Evolutionary conservation across 1,284 basidiomycete species (phyloP).

Genomic region (Malassezia yamatoensis): DNA sequence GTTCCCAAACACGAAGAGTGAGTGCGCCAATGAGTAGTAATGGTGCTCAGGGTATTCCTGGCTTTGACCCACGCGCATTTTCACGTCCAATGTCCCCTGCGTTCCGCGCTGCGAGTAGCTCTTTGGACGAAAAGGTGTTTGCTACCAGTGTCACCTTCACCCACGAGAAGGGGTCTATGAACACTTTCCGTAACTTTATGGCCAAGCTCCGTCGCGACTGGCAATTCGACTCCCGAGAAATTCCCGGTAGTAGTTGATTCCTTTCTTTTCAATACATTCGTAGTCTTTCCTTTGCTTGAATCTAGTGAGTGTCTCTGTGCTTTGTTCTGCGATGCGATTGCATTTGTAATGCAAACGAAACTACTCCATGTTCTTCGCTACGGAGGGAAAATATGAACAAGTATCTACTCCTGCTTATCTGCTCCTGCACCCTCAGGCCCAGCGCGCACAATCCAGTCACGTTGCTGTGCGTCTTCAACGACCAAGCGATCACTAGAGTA

Average conservation of each 20-base stretch:
- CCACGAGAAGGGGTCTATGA: constrained; percentile 77
- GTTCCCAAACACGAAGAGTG: constrained; percentile 20
- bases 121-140: constrained; percentile 11
- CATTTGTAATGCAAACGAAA: too few relatives aligned
- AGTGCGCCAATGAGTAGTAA: not conserved
- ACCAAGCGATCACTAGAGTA: constrained; percentile 46
- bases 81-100: constrained; percentile 14
- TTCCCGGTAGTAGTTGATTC: not conserved
- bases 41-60: constrained; percentile 12
- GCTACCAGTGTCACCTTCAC: constrained; percentile 61
- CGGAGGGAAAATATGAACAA: too few relatives aligned
- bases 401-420: not conserved
- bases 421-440: constrained; percentile 2
- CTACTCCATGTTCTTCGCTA: too few relatives aligned
- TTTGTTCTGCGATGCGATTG: not conserved
- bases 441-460: constrained; percentile 13
- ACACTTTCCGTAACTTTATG: constrained; percentile 67
- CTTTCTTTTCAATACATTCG: too few relatives aligned
- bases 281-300: too few relatives aligned
- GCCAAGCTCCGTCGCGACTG: constrained; percentile 64
- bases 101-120: constrained; percentile 18
- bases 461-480: constrained; percentile 22
- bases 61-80: constrained; percentile 11
- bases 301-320: not conserved
- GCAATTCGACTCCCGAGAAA: constrained; percentile 47